Percentiles rank a stretch among this genome's conserved stretches.
These are phyloP conservation scores for Pulveroboletus sp. DNA, from an alignment of 768 basidiomycete species.

Conservation along the genomic window DNA sequence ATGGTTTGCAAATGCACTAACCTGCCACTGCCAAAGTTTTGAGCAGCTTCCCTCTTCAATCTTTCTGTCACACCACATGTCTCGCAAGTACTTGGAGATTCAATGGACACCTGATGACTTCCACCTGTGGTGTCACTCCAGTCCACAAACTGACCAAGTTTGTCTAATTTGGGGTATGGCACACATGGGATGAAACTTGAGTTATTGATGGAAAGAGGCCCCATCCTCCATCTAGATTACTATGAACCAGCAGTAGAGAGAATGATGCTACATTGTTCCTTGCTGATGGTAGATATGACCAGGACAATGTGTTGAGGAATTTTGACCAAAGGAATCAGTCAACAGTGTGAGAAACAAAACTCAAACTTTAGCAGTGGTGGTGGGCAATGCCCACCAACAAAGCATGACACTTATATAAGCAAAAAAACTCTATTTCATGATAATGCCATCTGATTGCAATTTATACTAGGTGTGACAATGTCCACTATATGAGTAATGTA, in stretches of 20 bases:
- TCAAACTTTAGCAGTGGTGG: no score
- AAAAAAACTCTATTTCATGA: no score
- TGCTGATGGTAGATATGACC: slow-evolving; percentile 4
- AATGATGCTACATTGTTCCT: slow-evolving; percentile 66
- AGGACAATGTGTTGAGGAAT: slow-evolving; percentile 23
- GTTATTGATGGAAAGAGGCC: slow-evolving; percentile 81
- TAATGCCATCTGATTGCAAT: no score
- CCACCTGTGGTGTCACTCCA: slow-evolving; percentile 83
- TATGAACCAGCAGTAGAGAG: slow-evolving; percentile 79
- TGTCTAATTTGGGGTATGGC: slow-evolving; percentile 98
- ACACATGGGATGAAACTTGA: slow-evolving; percentile 98
- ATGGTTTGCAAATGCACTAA: slow-evolving; percentile 93
- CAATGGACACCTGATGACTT: slow-evolving; percentile 50
- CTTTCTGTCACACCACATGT: slow-evolving; percentile 48
- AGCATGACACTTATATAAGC: no score
- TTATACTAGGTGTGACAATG: no score
- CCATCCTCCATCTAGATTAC: slow-evolving; percentile 93
- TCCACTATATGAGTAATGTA: no score
- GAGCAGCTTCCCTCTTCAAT: slow-evolving; percentile 69
- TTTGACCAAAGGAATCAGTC: slow-evolving; percentile 6
- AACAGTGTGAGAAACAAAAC: slow-evolving; percentile 20
- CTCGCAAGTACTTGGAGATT: slow-evolving; percentile 42
- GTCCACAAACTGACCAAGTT: slow-evolving; percentile 94
- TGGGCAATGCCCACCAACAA: no score
- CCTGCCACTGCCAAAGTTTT: slow-evolving; percentile 88